phyloP scores from a whole-genome alignment of 1,284 basidiomycete species.

The Naganishia liquefaciens region DNA sequence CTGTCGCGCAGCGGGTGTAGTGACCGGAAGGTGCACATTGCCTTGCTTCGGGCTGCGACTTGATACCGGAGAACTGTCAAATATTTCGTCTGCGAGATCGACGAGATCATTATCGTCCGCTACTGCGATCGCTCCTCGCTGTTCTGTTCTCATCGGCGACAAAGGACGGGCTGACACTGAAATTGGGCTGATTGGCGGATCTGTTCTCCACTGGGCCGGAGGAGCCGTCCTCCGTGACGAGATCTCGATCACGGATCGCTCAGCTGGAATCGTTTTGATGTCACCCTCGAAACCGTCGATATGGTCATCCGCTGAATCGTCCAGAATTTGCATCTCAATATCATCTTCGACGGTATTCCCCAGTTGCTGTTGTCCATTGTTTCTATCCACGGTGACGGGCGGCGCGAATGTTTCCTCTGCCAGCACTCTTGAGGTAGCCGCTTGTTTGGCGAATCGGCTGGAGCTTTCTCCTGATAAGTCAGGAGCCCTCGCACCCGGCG shows the following conservation, averaged over 20 bases:
- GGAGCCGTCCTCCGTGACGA: background rate
- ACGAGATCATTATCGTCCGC: background rate
- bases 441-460: background rate
- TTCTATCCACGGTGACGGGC: background rate
- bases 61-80: conserved; percentile 11
- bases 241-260: conserved; percentile 15
- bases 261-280: conserved; percentile 1
- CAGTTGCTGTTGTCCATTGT: background rate
- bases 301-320: conserved; percentile 33
- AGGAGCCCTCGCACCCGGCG: background rate
- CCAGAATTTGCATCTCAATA: conserved; percentile 9
- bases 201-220: background rate
- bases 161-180: background rate
- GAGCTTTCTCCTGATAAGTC: background rate
- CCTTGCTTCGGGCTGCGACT: conserved; percentile 6
- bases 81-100: background rate
- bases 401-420: background rate
- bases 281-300: conserved; percentile 33
- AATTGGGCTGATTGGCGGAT: background rate
- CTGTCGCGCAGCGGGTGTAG: conserved; percentile 12
- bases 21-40: background rate
- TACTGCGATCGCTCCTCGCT: background rate
- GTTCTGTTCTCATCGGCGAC: conserved; percentile 16
- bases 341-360: background rate
- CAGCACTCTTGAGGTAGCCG: background rate